Evolutionary conservation across 2,329 filamentous ascomycete genomes (phyloP).

Genomic region (Aureobasidium musti): DNA sequence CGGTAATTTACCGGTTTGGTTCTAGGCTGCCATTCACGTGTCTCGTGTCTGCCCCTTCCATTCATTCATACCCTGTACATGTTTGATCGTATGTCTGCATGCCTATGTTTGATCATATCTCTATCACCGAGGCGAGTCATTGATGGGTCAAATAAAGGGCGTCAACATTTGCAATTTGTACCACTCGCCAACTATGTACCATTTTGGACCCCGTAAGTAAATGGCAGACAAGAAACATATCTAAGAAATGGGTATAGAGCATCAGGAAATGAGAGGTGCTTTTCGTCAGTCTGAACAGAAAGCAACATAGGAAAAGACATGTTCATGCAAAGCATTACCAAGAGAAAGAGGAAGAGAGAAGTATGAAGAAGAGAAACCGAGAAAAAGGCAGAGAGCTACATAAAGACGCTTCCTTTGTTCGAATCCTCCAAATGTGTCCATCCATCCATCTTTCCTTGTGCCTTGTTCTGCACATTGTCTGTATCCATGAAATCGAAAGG

Average conservation of each 20-base stretch:
- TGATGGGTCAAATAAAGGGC: background rate
- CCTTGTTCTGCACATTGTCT: constrained; percentile 15
- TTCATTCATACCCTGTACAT: background rate
- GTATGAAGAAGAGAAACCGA: background rate
- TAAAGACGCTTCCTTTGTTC: constrained; percentile 23
- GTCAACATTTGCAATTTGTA: background rate
- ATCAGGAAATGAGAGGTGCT: constrained; percentile 14
- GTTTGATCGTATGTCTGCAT: too few species aligned
- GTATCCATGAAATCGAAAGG: constrained; percentile 24
- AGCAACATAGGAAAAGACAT: constrained; percentile 17
- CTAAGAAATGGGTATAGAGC: constrained; percentile 24
- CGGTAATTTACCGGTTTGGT: constrained; percentile 12
- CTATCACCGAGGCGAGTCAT: background rate
- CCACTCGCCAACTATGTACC: constrained; percentile 6
- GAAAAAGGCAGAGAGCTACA: constrained; percentile 23
- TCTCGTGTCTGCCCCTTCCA: background rate
- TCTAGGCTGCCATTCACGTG: constrained; percentile 14
- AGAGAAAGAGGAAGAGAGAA: constrained; percentile 1
- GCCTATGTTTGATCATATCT: background rate
- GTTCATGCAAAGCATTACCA: constrained; percentile 23
- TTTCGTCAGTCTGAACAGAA: constrained; percentile 19
- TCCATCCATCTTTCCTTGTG: constrained; percentile 22
- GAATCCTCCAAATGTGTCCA: constrained; percentile 16
- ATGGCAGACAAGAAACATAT: background rate
- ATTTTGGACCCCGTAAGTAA: background rate